Evolutionary conservation across 305 asterid genomes (phyloP).

Genomic region (Fraxinus sp.): DNA sequence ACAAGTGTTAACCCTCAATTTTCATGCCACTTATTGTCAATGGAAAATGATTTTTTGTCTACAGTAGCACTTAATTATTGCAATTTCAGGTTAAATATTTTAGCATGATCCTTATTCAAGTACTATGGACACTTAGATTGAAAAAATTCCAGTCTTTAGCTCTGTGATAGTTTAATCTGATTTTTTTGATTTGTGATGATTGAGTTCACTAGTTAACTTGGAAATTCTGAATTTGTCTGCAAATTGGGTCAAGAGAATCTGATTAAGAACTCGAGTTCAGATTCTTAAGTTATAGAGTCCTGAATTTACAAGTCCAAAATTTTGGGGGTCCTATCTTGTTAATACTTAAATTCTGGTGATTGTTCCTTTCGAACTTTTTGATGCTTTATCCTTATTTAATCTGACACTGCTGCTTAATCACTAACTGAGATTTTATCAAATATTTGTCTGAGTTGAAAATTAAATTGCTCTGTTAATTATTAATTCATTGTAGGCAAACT

Average conservation of each 20-base stretch:
- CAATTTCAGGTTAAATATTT: background rate
- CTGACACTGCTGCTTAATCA: background rate
- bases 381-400: background rate
- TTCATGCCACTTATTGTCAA: background rate
- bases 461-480: constrained; percentile 7
- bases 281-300: background rate
- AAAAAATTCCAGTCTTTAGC: background rate
- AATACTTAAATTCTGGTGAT: constrained; percentile 6
- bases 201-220: constrained; percentile 6
- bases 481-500: background rate
- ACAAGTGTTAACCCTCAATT: constrained; percentile 8
- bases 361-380: constrained; percentile 6
- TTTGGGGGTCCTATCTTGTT: constrained; percentile 1
- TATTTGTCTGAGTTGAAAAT: constrained; percentile 19
- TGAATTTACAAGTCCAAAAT: background rate
- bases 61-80: background rate
- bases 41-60: background rate
- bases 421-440: constrained; percentile 1
- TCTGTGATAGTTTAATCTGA: background rate
- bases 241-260: constrained; percentile 2
- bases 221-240: background rate
- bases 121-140: background rate
- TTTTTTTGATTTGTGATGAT: constrained; percentile 1
- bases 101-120: constrained; percentile 2
- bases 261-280: constrained; percentile 12